Evolutionary conservation across 345 rosid species (phyloP), one percentile per base, ranked within the genome.

Genomic region (Raphanus sativus): DNA sequence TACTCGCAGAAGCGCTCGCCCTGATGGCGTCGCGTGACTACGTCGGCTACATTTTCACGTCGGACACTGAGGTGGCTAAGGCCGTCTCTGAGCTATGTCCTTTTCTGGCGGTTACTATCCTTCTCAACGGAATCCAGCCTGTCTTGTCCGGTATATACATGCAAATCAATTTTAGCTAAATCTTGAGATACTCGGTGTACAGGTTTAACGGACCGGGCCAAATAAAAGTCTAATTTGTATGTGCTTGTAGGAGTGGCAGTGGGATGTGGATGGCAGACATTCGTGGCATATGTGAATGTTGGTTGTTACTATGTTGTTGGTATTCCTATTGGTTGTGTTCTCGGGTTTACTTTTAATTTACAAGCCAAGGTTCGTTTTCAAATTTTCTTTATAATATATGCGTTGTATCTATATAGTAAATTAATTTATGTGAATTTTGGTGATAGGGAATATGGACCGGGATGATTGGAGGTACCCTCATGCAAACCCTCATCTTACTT

Each of bases 221-320:
- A 36, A 59, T 32, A n/a, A 21, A 26, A 32, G 8, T 17, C 8
- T 15, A 60, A 48, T 61, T 76, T 13, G 8, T 45, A 17, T 60
- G 16, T 16, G 21, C 32, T 59, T 70, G 65, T 62, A 89, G 90
- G 94, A 8, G 94, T 87, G 83, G 91, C 94, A 6, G 89, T 89
- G 61, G 94, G 94, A 21, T 85, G 94, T 50, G 94, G 91, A 77
- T 89, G 94, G 90, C 94, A 87, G 76, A 77, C 89, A 13, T 85
- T 84, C 48, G 90, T 89, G 61, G 94, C 94, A 1, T 84, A 83
- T 63, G 89, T 87, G 2, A 89, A 89, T 8, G 77, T 89, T 1
- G 88, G 85, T 21, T 87, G 91, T 24, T 89, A 87, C 67, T 88
- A 89, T 71, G 6, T 84, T 6, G 71, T 86, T 40, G 91, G 94